phyloP scores from a whole-genome alignment of 2,329 filamentous ascomycete species.

The Aspergillus eucalypticola region DNA sequence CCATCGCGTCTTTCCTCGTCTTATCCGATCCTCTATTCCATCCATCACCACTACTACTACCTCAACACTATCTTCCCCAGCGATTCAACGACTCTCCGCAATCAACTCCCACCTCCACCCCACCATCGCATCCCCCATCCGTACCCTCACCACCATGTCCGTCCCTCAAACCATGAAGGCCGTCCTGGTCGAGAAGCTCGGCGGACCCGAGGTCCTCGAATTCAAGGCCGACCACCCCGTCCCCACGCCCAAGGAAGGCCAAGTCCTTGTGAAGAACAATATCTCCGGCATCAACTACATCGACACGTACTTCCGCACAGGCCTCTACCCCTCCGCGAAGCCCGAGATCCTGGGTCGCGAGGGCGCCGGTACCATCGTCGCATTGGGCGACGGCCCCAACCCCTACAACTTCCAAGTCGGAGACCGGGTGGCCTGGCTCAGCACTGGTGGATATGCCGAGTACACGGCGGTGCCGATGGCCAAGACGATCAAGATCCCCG shows the following conservation, averaged over 20 bases:
- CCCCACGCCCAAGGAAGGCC: constrained; percentile 65
- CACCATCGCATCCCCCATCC: constrained; percentile 8
- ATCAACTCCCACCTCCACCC: constrained; percentile 14
- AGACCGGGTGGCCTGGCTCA: constrained; percentile 71
- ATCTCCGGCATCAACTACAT: constrained; percentile 85
- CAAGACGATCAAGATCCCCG: constrained; percentile 65
- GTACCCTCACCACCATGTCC: constrained; percentile 34
- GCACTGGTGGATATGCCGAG: constrained; percentile 57
- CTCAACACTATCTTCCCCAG: neutral
- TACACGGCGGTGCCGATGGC: constrained; percentile 57
- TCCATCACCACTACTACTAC: neutral
- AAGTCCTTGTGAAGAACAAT: constrained; percentile 79
- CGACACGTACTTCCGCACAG: constrained; percentile 86
- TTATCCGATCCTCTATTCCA: neutral
- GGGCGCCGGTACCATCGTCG: constrained; percentile 69
- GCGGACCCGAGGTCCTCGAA: constrained; percentile 70
- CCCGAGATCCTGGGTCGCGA: constrained; percentile 81
- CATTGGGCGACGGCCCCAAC: constrained; percentile 55
- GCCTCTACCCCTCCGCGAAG: constrained; percentile 71
- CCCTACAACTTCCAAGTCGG: constrained; percentile 62
- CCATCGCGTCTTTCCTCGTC: constrained; percentile 4
- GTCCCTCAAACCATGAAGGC: constrained; percentile 71
- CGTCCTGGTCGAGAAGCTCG: constrained; percentile 70
- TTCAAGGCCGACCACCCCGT: constrained; percentile 71
- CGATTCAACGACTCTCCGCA: constrained; percentile 11